phyloP scores from a whole-genome alignment of 495 filamentous ascomycete genomes.

The Daldinia concentrica region DNA sequence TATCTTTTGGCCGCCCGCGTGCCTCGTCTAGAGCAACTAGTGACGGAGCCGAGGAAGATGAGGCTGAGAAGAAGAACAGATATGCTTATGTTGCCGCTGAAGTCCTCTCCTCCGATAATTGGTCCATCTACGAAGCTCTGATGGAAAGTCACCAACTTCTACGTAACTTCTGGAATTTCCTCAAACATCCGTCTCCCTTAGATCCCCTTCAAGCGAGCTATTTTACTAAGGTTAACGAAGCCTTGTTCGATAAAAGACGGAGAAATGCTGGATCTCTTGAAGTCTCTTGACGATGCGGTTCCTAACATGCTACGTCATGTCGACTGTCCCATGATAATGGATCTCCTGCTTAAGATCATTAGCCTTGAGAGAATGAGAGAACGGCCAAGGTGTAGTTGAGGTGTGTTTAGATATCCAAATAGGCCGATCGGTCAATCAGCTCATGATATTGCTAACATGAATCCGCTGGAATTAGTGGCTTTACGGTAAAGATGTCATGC shows the following conservation, averaged over 20 bases:
- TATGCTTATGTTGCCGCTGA: slow-evolving; percentile 93
- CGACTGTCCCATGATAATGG: slow-evolving; percentile 99
- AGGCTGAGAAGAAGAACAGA: slow-evolving; percentile 85
- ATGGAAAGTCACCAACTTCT: slow-evolving; percentile 83
- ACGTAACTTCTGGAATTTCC: slow-evolving; percentile 88
- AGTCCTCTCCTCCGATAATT: slow-evolving; percentile 93
- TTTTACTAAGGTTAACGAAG: slow-evolving; percentile 98
- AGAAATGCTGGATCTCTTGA: slow-evolving; percentile 91
- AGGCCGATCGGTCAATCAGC: background rate
- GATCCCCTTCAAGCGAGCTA: slow-evolving; percentile 95
- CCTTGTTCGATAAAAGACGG: slow-evolving; percentile 96
- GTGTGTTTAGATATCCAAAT: slow-evolving; percentile 55
- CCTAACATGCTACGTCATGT: slow-evolving; percentile 90
- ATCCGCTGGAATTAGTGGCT: slow-evolving; percentile 74
- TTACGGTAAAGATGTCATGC: slow-evolving; percentile 89
- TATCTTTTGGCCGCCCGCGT: slow-evolving; percentile 58
- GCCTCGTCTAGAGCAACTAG: slow-evolving; percentile 53
- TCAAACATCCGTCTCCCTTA: slow-evolving; percentile 79
- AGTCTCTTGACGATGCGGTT: slow-evolving; percentile 80
- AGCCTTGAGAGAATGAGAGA: slow-evolving; percentile 93
- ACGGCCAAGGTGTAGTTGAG: slow-evolving; percentile 92
- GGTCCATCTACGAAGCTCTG: slow-evolving; percentile 92
- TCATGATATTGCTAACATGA: slow-evolving; percentile 20
- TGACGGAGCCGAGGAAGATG: slow-evolving; percentile 63
- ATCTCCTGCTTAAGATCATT: slow-evolving; percentile 95